Evolutionary conservation across 805 yeast species (phyloP), one percentile per base, ranked within the genome.

Genomic region (Maudiozyma turicensis): DNA sequence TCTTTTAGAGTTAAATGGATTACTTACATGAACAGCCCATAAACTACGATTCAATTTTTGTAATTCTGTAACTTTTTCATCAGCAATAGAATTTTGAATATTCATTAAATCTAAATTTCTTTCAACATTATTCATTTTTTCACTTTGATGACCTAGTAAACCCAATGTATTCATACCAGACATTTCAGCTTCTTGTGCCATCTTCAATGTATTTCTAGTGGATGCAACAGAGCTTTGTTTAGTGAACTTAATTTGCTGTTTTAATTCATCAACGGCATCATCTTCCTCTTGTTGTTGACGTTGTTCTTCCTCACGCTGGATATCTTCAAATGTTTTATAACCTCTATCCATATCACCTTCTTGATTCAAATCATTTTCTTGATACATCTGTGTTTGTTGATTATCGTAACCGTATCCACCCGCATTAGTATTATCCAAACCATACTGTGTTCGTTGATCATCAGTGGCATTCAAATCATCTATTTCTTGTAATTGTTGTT

Each of bases 141-240:
- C 96, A 50, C 93, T 81, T 66, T 93, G 98, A n/a, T 90, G 78
- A 29, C 99, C 99, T 45, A 93, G 74, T 80, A 87, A 80, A 31
- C 96, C 97, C 53, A 91, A 68, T 0, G 97, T 84, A 63, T 91
- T 90, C 53, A 82, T 72, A 37, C 88, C 91, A 6, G 83, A 73
- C 52, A 76, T 77, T 59, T 83, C 88, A 1, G 90, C 89, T 49
- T 82, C 83, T 50, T 78, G 76, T 2, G 87, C 84, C 71, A 80
- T 74, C 48, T 76, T 76, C 33, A 93, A 68, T 1, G 95, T 89
- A 58, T 88, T 88, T 60, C 95, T 77, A 0, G 97, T 85, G 39
- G 90, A 81, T 13, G 86, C 82, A 9, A 89, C 80, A 1, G 96
- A 83, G 58, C 88, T 93, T 58, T 86, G 91, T 65, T 91, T 90